These are phyloP conservation scores for Corrigiola litoralis DNA, from an alignment of 179 eudicot species.

Conservation along the genomic window DNA sequence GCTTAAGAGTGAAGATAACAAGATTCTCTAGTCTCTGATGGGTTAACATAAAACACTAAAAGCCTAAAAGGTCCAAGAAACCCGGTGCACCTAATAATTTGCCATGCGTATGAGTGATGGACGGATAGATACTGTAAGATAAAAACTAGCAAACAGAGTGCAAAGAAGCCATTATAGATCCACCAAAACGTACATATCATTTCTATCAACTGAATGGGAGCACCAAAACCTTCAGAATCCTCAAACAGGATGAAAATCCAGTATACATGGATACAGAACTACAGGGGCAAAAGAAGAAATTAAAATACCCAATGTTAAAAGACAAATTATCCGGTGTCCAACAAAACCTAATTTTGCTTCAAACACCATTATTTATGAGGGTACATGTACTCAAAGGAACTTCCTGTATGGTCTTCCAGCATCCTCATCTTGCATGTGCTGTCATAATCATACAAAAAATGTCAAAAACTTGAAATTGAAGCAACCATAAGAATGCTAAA, in stretches of 20 bases:
- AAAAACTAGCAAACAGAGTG: no score
- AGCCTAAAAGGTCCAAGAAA: no score
- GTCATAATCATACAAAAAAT: constrained; percentile 26
- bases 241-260: neutral
- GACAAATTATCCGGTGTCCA: constrained; percentile 10
- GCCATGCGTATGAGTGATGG: no score
- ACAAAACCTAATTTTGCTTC: constrained; percentile 19
- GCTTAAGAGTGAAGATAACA: no score
- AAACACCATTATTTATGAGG: constrained; percentile 36
- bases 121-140: no score
- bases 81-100: no score
- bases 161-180: neutral
- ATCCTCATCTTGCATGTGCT: constrained; percentile 90
- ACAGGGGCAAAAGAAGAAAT: neutral
- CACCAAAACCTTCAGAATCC: neutral
- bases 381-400: constrained; percentile 32
- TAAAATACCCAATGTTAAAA: constrained; percentile 5
- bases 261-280: neutral
- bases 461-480: constrained; percentile 1
- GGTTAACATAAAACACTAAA: no score
- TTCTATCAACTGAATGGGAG: neutral
- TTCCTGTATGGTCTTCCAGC: constrained; percentile 77
- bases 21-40: no score
- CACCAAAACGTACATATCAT: neutral
- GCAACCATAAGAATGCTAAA: neutral